phyloP scores from a whole-genome alignment of 768 basidiomycete species.

The Pisolithus microcarpus region DNA sequence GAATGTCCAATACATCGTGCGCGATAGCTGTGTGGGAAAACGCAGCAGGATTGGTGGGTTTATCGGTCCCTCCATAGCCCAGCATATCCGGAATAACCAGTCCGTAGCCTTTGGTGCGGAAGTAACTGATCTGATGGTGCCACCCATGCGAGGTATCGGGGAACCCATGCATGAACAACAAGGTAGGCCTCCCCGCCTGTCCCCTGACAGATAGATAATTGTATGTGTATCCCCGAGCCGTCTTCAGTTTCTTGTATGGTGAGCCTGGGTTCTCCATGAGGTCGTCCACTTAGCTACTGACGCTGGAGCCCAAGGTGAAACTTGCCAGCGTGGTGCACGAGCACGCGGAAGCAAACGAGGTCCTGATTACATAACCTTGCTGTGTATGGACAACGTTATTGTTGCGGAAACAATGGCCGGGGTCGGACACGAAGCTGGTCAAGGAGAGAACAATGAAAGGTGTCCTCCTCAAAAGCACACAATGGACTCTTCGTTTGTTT shows the following conservation, averaged over 20 bases:
- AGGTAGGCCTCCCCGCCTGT: slow-evolving; percentile 26
- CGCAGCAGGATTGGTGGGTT: slow-evolving; percentile 25
- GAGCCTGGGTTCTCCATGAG: slow-evolving; percentile 27
- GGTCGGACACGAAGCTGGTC: too few species aligned
- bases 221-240: slow-evolving; percentile 29
- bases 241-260: slow-evolving; percentile 28
- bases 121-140: slow-evolving; percentile 33
- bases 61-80: slow-evolving; percentile 40
- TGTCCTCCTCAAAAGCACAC: slow-evolving; percentile 16
- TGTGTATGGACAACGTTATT: background rate
- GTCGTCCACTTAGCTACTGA: too few species aligned
- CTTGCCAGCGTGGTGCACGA: background rate
- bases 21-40: slow-evolving; percentile 23
- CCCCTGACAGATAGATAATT: slow-evolving; percentile 28
- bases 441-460: slow-evolving; percentile 6
- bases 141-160: slow-evolving; percentile 38
- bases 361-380: slow-evolving; percentile 4
- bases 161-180: slow-evolving; percentile 41
- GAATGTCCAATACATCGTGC: slow-evolving; percentile 32
- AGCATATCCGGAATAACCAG: slow-evolving; percentile 43
- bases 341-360: slow-evolving; percentile 32
- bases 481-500: slow-evolving; percentile 10
- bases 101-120: slow-evolving; percentile 35
- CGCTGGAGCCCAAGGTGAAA: too few species aligned
- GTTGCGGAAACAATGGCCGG: background rate